A percentile compares a stretch with the other conserved stretches of the same genome.
phyloP scores from a whole-genome alignment of 2,329 filamentous ascomycete species.

The Trichophyton schoenleinii region DNA sequence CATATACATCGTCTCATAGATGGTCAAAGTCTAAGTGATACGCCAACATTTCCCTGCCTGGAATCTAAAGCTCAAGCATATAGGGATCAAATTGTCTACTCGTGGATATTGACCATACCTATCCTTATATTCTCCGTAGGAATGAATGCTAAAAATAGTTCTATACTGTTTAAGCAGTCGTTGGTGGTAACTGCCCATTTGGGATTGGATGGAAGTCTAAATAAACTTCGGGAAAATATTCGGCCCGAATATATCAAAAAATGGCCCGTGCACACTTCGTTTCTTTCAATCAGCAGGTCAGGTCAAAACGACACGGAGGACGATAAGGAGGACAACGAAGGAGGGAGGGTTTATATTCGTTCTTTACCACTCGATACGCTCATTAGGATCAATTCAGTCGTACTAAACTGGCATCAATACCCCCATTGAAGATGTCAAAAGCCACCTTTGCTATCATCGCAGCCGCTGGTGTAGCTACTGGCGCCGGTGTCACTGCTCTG shows the following conservation, averaged over 20 bases:
- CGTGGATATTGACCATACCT: no score
- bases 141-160: no score
- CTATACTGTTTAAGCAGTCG: no score
- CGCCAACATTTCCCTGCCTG: no score
- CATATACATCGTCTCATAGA: no score
- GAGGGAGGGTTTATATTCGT: neutral
- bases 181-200: no score
- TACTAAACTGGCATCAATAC: neutral
- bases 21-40: no score
- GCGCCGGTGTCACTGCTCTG: constrained; percentile 58
- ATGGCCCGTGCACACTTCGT: neutral
- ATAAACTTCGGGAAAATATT: neutral
- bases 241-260: neutral
- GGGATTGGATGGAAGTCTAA: no score
- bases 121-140: no score
- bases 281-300: neutral
- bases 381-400: neutral
- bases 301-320: neutral
- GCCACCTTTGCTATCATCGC: constrained; percentile 63
- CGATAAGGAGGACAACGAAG: neutral
- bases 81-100: no score
- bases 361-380: neutral
- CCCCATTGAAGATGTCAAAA: constrained; percentile 54
- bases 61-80: no score
- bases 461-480: constrained; percentile 61